These are phyloP conservation scores for Nakazawaea sp. DNA, from an alignment of 805 yeast species.

Conservation along the genomic window DNA sequence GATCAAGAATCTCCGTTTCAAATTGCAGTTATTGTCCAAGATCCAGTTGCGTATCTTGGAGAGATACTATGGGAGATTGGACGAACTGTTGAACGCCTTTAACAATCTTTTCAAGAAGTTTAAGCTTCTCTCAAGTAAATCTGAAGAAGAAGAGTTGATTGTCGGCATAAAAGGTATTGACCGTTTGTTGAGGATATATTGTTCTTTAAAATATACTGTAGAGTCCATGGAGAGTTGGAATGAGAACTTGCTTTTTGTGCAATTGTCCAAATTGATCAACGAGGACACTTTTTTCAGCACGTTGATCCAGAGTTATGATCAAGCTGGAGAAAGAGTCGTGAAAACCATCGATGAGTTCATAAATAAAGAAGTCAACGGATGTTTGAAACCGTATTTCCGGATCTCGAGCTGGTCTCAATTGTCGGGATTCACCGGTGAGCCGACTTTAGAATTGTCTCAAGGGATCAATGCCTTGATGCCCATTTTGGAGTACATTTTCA, in stretches of 20 bases:
- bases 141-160: slow-evolving; percentile 21
- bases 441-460: slow-evolving; percentile 2
- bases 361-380: slow-evolving; percentile 26
- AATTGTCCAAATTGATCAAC: slow-evolving; percentile 29
- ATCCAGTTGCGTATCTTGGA: slow-evolving; percentile 55
- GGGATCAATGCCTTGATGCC: neutral
- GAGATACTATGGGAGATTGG: slow-evolving; percentile 36
- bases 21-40: slow-evolving; percentile 47
- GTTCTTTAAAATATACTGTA: slow-evolving; percentile 27
- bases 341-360: slow-evolving; percentile 23
- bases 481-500: neutral
- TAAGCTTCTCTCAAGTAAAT: slow-evolving; percentile 25
- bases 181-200: slow-evolving; percentile 25
- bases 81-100: slow-evolving; percentile 33
- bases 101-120: slow-evolving; percentile 29
- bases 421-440: neutral
- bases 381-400: slow-evolving; percentile 29
- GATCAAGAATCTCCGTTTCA: slow-evolving; percentile 41
- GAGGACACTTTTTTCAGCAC: slow-evolving; percentile 36
- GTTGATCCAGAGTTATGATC: slow-evolving; percentile 30
- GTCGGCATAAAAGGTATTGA: slow-evolving; percentile 23
- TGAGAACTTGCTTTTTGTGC: slow-evolving; percentile 33
- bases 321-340: slow-evolving; percentile 22
- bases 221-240: slow-evolving; percentile 36
- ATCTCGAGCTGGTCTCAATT: slow-evolving; percentile 20